Conservation (phyloP, 345 rosid species). For the Geranium brycei region DNA sequence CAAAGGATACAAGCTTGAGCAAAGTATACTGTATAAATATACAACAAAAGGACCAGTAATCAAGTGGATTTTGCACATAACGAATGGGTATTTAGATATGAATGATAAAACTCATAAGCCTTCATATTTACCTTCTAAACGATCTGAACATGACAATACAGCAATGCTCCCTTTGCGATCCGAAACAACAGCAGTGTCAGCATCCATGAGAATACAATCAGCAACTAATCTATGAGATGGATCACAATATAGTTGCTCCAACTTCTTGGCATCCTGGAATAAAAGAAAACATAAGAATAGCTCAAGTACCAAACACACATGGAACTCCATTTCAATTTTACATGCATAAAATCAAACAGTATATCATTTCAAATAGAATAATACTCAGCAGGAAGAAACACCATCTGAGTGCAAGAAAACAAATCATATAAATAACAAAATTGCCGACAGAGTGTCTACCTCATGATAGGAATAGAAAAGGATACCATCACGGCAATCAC, state of each 20-base stretch:
- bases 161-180: conserved; percentile 95
- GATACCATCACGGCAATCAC: conserved; percentile 98
- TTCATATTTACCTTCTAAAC: conserved; percentile 38
- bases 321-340: not conserved
- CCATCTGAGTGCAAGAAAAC: not conserved
- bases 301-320: conserved; percentile 9
- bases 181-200: conserved; percentile 77
- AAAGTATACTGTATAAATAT: not conserved
- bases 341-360: conserved; percentile 2
- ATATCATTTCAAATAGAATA: not conserved
- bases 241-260: conserved; percentile 78
- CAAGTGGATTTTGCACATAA: too few species aligned
- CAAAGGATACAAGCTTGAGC: not conserved
- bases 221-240: conserved; percentile 96
- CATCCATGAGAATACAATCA: conserved; percentile 76
- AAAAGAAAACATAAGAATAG: conserved; percentile 9
- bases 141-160: conserved; percentile 66
- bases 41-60: too few species aligned
- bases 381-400: not conserved
- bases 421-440: not conserved
- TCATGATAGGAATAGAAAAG: conserved; percentile 78
- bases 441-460: conserved; percentile 33
- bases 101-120: not conserved
- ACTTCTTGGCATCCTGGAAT: conserved; percentile 59
- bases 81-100: not conserved